Evolutionary conservation across 2,329 filamentous ascomycete species (phyloP).

Genomic region (Cladophialophora carrionii): DNA sequence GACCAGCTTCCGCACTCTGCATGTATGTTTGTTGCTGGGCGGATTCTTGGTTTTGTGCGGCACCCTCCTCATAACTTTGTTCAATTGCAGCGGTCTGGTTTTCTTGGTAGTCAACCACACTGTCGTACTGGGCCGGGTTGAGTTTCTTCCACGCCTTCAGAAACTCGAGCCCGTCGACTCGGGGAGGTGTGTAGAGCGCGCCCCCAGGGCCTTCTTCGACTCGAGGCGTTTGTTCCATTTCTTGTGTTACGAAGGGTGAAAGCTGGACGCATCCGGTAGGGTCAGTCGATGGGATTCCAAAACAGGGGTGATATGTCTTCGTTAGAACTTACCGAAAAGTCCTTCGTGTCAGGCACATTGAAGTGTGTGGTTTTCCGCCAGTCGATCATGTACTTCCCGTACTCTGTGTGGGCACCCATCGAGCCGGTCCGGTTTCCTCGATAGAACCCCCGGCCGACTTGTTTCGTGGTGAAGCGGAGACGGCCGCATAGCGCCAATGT

Average conservation of each 20-base stretch:
- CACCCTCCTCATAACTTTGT: conserved; percentile 1
- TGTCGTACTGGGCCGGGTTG: conserved; percentile 28
- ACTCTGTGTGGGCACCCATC: conserved; percentile 81
- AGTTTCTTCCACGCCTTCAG: conserved; percentile 28
- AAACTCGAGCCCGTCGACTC: conserved; percentile 27
- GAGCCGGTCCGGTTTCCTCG: conserved; percentile 90
- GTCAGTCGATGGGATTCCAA: background rate
- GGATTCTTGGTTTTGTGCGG: background rate
- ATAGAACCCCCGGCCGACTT: conserved; percentile 92
- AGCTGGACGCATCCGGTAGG: conserved; percentile 42
- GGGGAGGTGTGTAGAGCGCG: conserved; percentile 17
- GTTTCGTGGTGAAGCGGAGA: conserved; percentile 77
- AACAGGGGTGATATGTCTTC: background rate
- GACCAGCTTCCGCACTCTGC: background rate
- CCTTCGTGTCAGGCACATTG: conserved; percentile 71
- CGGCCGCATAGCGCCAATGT: conserved; percentile 32
- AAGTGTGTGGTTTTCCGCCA: conserved; percentile 89
- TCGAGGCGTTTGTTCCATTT: conserved; percentile 44
- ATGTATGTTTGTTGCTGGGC: background rate
- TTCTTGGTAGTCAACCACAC: conserved; percentile 19
- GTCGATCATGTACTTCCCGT: conserved; percentile 82
- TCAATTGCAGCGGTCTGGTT: conserved; percentile 2
- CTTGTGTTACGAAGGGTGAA: conserved; percentile 52
- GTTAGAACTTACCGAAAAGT: conserved; percentile 66
- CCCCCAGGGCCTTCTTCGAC: conserved; percentile 19